Evolutionary conservation across 2,329 filamentous ascomycete species (phyloP).

Genomic region (Bimuria novae-zelandiae): DNA sequence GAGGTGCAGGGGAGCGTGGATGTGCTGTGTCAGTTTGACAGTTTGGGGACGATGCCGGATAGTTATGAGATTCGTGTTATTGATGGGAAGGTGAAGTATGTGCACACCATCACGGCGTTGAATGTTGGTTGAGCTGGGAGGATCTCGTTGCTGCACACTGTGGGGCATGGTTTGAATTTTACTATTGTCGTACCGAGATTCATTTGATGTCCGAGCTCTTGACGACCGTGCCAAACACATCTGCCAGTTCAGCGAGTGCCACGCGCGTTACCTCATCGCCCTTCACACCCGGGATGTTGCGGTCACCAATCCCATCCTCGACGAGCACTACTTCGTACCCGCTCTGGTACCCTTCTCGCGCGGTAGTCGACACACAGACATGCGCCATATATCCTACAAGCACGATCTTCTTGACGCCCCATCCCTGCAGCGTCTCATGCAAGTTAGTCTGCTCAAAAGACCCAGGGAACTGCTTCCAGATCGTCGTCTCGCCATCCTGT

Average conservation of each 20-base stretch:
- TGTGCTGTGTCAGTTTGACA: constrained; percentile 37
- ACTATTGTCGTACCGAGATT: too few species aligned
- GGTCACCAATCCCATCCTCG: constrained; percentile 66
- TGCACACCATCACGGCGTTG: constrained; percentile 37
- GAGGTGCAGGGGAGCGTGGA: constrained; percentile 34
- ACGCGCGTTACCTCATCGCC: constrained; percentile 59
- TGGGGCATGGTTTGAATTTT: too few species aligned
- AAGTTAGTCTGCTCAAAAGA: constrained; percentile 66
- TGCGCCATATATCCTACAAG: constrained; percentile 68
- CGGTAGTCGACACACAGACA: constrained; percentile 67
- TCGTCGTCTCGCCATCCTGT: constrained; percentile 56
- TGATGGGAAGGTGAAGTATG: constrained; percentile 37
- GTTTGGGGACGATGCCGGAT: constrained; percentile 32
- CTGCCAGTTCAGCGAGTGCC: constrained; percentile 61
- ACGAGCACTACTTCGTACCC: constrained; percentile 68
- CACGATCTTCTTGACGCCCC: constrained; percentile 64
- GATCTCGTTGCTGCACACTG: neutral
- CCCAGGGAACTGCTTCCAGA: constrained; percentile 63
- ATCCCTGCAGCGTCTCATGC: constrained; percentile 57
- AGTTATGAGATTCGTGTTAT: constrained; percentile 36
- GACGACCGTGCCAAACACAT: constrained; percentile 67
- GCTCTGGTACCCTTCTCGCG: constrained; percentile 62
- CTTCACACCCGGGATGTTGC: constrained; percentile 66
- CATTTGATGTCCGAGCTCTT: constrained; percentile 54
- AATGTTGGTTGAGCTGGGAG: constrained; percentile 11